These are phyloP conservation scores for Cryptococcus sp. DNA, from an alignment of 1,284 basidiomycete genomes.

Conservation along the genomic window DNA sequence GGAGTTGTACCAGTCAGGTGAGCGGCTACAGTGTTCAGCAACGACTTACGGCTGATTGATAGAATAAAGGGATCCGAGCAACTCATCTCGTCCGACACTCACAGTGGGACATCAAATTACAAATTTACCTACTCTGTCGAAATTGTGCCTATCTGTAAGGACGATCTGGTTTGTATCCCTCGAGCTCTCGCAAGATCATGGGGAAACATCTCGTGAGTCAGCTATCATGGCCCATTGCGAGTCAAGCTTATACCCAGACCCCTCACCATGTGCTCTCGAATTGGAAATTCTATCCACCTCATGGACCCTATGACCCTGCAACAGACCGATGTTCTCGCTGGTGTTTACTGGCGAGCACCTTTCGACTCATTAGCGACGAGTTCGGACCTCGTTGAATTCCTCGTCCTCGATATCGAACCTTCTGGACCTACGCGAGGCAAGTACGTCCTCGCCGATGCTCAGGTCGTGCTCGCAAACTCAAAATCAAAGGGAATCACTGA, in stretches of 20 bases:
- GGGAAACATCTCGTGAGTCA: conserved; percentile 69
- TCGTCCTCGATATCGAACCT: conserved; percentile 89
- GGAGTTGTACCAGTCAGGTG: conserved; percentile 84
- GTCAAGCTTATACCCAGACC: conserved; percentile 50
- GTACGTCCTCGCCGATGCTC: conserved; percentile 84
- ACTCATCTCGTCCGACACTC: conserved; percentile 86
- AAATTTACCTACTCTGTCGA: conserved; percentile 98
- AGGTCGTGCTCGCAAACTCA: conserved; percentile 78
- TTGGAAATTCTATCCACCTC: conserved; percentile 87
- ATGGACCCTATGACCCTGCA: conserved; percentile 86
- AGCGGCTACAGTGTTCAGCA: conserved; percentile 27
- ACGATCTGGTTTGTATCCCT: conserved; percentile 90
- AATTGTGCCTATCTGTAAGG: conserved; percentile 94
- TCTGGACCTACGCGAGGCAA: conserved; percentile 66
- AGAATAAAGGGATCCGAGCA: conserved; percentile 91
- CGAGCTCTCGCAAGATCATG: conserved; percentile 72
- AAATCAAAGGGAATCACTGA: conserved; percentile 39
- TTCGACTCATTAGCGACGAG: conserved; percentile 78
- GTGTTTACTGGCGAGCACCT: conserved; percentile 86
- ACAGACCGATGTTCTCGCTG: conserved; percentile 70
- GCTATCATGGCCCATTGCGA: background rate
- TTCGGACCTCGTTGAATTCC: conserved; percentile 88
- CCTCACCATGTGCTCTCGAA: conserved; percentile 79
- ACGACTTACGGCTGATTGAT: background rate
- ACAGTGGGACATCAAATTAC: conserved; percentile 88